phyloP scores from a whole-genome alignment of 129 eudicot species.

The Flaveria sonorensis region DNA sequence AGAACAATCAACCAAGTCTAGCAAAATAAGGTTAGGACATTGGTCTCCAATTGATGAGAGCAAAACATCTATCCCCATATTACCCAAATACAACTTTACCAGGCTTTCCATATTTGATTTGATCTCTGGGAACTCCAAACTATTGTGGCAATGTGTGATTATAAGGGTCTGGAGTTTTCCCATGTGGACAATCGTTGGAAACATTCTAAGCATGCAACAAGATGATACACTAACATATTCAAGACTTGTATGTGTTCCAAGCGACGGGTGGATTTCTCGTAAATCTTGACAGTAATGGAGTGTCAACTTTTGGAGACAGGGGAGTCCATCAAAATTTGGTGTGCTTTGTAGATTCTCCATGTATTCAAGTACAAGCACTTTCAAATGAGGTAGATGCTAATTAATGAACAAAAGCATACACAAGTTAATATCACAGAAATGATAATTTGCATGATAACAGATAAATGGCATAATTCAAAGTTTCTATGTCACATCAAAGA shows the following conservation, averaged over 20 bases:
- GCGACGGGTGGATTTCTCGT: neutral
- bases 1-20: neutral
- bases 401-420: neutral
- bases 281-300: neutral
- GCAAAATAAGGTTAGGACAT: neutral
- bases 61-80: neutral
- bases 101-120: conserved; percentile 5
- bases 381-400: neutral
- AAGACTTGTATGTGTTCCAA: neutral
- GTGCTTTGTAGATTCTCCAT: too few relatives aligned
- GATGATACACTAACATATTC: neutral
- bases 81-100: neutral
- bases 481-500: neutral
- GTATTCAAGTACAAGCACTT: neutral
- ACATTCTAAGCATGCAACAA: neutral
- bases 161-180: neutral
- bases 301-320: neutral
- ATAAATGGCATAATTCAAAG: too few relatives aligned
- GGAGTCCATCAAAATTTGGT: neutral
- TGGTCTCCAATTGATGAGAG: neutral
- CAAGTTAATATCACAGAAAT: neutral
- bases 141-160: too few relatives aligned
- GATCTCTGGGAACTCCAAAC: neutral
- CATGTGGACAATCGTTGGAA: conserved; percentile 1
- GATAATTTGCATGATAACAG: neutral